Conservation (phyloP, 139 green algal genomes). For the Chlamydomonas sphaeroides region DNA sequence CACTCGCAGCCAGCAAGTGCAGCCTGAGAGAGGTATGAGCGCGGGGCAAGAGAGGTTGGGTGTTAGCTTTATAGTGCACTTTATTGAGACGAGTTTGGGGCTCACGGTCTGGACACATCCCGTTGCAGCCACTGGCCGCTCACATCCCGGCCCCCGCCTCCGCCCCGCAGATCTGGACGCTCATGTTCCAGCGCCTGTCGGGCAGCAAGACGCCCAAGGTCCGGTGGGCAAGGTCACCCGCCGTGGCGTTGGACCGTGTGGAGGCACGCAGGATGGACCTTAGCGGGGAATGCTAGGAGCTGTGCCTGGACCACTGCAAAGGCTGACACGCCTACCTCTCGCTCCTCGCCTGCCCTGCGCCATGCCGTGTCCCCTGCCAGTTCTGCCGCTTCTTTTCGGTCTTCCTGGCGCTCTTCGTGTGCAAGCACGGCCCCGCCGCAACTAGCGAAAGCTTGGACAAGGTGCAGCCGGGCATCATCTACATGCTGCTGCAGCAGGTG, state of each 20-base stretch:
- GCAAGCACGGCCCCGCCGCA: slow-evolving; percentile 65
- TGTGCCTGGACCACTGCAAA: no score
- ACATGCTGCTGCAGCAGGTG: slow-evolving; percentile 85
- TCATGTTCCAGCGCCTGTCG: slow-evolving; percentile 71
- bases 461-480: slow-evolving; percentile 87
- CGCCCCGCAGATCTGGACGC: slow-evolving; percentile 28
- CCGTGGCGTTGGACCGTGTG: background rate
- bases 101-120: no score
- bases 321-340: background rate
- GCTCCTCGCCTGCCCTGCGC: background rate
- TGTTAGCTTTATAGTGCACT: no score
- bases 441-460: slow-evolving; percentile 73
- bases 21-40: no score
- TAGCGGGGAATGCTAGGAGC: no score
- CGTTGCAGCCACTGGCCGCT: no score
- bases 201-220: slow-evolving; percentile 65
- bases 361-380: slow-evolving; percentile 56
- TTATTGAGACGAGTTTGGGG: no score
- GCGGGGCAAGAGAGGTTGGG: no score
- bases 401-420: slow-evolving; percentile 79
- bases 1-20: no score
- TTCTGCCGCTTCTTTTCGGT: slow-evolving; percentile 80
- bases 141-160: no score
- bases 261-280: background rate
- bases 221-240: background rate